Base-by-base conservation (phyloP, 257 asterid genomes). In the Dorcoceras hygrometricum region DNA sequence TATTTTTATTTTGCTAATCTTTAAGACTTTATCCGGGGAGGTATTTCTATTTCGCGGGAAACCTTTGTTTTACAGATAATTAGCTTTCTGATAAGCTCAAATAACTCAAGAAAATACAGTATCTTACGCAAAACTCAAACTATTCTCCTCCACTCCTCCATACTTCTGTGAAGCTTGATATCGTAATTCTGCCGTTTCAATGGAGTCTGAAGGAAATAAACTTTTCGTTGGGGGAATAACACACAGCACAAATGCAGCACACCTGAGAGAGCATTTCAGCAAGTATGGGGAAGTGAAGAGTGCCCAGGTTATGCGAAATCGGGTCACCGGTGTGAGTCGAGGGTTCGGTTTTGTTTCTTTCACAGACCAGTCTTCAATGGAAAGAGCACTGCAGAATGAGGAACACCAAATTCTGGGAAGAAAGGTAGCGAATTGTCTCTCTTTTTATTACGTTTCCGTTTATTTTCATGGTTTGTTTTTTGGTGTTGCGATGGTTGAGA, bases 261-360 rank as follows among this genome's bases (percentile, higher is more conserved):
- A 23, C 8, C 63, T 75, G 5, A 24, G 6, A 5, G 36, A 59
- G 1, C 23, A 75, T 51, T 75, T 75, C 59, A 5, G 18, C 4
- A 16, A 53, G 2, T 74, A 63, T 34, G 79, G 79, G 16, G 60
- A 70, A 6, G 26, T 75, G 18, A 23, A 22, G 0, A 25, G 28
- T 6, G 54, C 43, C 11, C 56, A 64, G 6, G 29, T 65, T 4
- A 25, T 65, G 2, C 53, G 20, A 12, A 31, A 48, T 10, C 29
- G 59, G 9, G 6, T 11, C 8, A 75, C 72, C 1, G 51, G 59
- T 26, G 0, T 9, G 23, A 66, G 32, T 25, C 55, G 66, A 63
- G 72, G 79, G 0, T 75, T 70, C 56, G 76, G 76, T 0, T 75
- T 75, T 20, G 72, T 75, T n/a, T 54, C 60, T 3, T 75, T 75